Conservation (phyloP, 306 rosid genomes). For the Prunus salicina region DNA sequence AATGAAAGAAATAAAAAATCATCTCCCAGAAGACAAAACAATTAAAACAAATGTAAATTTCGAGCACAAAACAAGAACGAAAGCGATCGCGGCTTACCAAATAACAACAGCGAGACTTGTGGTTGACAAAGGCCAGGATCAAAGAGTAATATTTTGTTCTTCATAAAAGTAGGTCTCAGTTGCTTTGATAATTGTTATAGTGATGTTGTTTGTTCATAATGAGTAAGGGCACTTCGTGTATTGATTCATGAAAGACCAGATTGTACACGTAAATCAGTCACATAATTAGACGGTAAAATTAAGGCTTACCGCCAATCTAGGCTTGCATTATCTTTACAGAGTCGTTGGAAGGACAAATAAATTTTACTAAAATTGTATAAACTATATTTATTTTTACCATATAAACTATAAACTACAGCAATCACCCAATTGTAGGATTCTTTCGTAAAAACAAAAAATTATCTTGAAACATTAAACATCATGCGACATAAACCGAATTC, state of each 20-base stretch:
- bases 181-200: neutral
- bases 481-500: no score
- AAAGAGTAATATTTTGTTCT: neutral
- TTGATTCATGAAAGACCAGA: neutral
- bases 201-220: no score
- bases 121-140: neutral
- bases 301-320: constrained; percentile 21
- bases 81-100: neutral
- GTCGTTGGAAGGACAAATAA: neutral
- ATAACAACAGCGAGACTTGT: neutral
- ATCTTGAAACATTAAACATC: no score
- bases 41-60: neutral
- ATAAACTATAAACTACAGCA: no score
- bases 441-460: no score
- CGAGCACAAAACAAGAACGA: neutral
- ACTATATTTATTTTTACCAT: neutral
- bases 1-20: neutral
- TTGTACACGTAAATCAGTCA: neutral
- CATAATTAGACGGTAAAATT: constrained; percentile 1
- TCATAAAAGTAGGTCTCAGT: neutral
- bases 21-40: neutral
- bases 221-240: neutral
- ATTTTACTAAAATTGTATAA: constrained; percentile 10
- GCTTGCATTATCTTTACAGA: neutral
- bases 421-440: no score